These are phyloP conservation scores for Capsicum pubescens DNA, from an alignment of 257 asterid species.

Conservation along the genomic window DNA sequence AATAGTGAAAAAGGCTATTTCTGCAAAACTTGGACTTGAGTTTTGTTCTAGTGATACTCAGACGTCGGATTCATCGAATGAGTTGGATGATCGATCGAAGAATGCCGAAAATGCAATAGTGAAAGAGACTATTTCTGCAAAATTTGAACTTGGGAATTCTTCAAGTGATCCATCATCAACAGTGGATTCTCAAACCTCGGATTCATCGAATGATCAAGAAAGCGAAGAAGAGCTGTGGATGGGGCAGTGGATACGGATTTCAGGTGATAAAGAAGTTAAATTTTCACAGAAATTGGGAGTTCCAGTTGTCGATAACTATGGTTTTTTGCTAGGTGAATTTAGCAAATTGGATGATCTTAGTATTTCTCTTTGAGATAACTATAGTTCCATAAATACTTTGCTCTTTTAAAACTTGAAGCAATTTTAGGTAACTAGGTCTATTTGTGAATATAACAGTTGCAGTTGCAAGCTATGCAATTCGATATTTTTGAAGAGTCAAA, in stretches of 20 bases:
- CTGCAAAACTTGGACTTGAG: no score
- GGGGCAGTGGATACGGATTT: background rate
- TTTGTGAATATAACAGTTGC: background rate
- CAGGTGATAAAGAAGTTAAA: conserved; percentile 18
- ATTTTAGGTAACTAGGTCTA: background rate
- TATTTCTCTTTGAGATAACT: background rate
- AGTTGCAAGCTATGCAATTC: background rate
- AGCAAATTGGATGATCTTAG: conserved; percentile 36
- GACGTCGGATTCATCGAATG: no score
- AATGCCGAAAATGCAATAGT: background rate
- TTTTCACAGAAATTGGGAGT: background rate
- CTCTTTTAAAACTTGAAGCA: background rate
- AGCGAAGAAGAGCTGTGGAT: background rate
- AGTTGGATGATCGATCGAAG: background rate
- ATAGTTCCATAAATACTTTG: background rate
- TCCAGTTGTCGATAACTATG: conserved; percentile 33
- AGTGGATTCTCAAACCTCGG: background rate
- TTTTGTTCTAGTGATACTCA: no score
- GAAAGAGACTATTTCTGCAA: background rate
- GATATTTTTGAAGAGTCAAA: no score
- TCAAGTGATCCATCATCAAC: background rate
- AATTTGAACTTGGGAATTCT: background rate
- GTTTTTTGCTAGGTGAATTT: conserved; percentile 35
- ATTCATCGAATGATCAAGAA: background rate
- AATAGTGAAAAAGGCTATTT: no score